Evolutionary conservation across 768 basidiomycete genomes (phyloP), one percentile per base, ranked within the genome.

Genomic region (Pleurotus salmoneostramineus): DNA sequence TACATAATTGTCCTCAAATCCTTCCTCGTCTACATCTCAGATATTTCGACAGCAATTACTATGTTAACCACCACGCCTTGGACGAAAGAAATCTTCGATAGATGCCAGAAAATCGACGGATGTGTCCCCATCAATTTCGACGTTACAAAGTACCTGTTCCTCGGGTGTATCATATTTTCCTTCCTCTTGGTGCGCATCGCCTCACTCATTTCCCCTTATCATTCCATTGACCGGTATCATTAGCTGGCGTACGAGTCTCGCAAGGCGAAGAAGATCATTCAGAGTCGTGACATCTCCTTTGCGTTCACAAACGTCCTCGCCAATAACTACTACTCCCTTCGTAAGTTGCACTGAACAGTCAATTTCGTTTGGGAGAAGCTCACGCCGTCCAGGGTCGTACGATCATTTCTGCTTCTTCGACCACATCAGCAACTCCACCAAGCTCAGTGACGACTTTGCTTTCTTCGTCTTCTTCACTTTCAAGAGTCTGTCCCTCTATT

Each of bases 401-500:
- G 89, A 96, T 70, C 92, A 96, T 70, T 98, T 98, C 71, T 98
- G 97, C 73, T 95, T 99, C 79, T 98, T 98, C 70, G 88, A 91
- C 64, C 94, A 98, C 64, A 97, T 99, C 72, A 87, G 87, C 67
- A 88, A 92, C 67, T 98, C 97, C 31, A 95, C 94, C 33, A 98
- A 96, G 81, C 87, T 85, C 61, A 95, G 89, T 71, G 97, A 99
- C 69, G 93, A 97, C 67, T 95, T 99, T 72, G 95, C 96, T 35
- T 98, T 98, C 81, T 99, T 97, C 73, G 84, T 98, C 68, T 99
- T 98, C 84, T 99, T 99, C 74, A 91, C 90, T 0, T 98, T 99
- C 83, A 99, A 99, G 80, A 96, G 96, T 92, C 60, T 56, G 86
- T 77, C 15, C 10, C 1, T 6, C 49, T 14, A 17, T 54, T 7